These are phyloP conservation scores for Centrapalus pauciflorus DNA, from an alignment of 129 eudicot genomes.

Conservation along the genomic window DNA sequence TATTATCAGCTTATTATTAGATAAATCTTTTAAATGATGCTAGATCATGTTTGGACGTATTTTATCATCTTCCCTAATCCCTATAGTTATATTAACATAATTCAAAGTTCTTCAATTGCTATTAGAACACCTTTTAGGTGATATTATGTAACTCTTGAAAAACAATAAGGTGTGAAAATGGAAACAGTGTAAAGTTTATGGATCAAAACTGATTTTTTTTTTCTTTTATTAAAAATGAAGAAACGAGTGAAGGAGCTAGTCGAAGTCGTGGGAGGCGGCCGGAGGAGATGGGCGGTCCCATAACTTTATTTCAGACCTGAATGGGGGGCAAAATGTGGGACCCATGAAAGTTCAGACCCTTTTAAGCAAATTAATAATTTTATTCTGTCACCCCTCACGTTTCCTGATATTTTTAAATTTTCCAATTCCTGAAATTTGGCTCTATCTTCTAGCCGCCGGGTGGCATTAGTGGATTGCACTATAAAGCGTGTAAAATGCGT, in stretches of 20 bases:
- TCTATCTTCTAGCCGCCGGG: neutral
- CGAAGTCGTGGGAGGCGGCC: slow-evolving; percentile 26
- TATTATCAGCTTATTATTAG: no score
- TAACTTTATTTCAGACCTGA: slow-evolving; percentile 6
- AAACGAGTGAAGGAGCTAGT: neutral
- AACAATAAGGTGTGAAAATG: neutral
- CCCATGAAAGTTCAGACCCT: slow-evolving; percentile 10
- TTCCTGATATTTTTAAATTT: neutral
- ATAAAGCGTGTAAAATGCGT: neutral
- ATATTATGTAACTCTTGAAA: neutral
- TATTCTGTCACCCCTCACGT: neutral
- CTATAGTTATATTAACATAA: no score
- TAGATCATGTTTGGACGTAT: no score
- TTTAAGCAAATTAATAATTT: neutral
- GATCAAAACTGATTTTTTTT: slow-evolving; percentile 4
- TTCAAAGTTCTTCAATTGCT: neutral
- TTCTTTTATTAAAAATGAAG: neutral
- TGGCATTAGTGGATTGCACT: neutral
- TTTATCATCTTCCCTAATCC: no score
- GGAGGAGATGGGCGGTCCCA: neutral
- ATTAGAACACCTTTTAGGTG: neutral
- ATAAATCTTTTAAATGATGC: no score
- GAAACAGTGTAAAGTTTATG: neutral
- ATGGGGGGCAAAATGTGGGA: slow-evolving; percentile 17
- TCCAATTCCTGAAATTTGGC: neutral